Evolutionary conservation across 768 basidiomycete species (phyloP).

Genomic region (Podaxis carcinomalis): DNA sequence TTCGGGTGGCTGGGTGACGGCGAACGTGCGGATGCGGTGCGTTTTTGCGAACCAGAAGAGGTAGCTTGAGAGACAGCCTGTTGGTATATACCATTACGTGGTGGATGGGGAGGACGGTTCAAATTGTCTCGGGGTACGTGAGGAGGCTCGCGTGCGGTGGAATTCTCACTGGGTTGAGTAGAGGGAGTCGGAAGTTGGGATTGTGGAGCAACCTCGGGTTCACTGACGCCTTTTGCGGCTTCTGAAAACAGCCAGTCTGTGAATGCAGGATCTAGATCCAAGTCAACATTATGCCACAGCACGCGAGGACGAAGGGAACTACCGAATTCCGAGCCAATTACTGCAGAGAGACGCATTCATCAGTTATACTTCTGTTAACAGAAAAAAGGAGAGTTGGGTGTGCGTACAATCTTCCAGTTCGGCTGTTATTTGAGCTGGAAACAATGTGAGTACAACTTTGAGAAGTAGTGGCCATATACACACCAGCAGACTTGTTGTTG

Average conservation of each 20-base stretch:
- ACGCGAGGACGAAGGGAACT: conserved; percentile 18
- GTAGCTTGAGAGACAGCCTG: conserved; percentile 67
- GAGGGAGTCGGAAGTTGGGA: conserved; percentile 27
- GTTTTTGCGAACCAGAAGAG: conserved; percentile 52
- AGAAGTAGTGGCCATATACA: conserved; percentile 20
- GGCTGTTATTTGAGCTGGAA: conserved; percentile 75
- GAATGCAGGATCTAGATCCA: conserved; percentile 64
- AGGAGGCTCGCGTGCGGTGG: conserved; percentile 17
- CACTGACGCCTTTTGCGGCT: conserved; percentile 65
- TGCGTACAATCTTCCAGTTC: conserved; percentile 80
- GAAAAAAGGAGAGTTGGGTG: conserved; percentile 1
- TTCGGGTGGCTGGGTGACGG: conserved; percentile 62
- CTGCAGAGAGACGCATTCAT: conserved; percentile 11
- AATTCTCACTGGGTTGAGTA: neutral
- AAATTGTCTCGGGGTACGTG: conserved; percentile 33
- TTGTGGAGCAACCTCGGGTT: conserved; percentile 38
- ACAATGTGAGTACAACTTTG: conserved; percentile 15
- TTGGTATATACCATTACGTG: conserved; percentile 63
- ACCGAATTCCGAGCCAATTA: conserved; percentile 56
- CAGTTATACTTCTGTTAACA: conserved; percentile 1
- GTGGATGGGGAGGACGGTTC: conserved; percentile 40
- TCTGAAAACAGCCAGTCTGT: conserved; percentile 87
- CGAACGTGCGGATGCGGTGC: conserved; percentile 61
- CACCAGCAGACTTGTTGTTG: conserved; percentile 81
- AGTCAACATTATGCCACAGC: conserved; percentile 10